These are phyloP conservation scores for Bryum argenteum DNA, from an alignment of 225 moss, liverwort and hornwort genomes.

Conservation along the genomic window DNA sequence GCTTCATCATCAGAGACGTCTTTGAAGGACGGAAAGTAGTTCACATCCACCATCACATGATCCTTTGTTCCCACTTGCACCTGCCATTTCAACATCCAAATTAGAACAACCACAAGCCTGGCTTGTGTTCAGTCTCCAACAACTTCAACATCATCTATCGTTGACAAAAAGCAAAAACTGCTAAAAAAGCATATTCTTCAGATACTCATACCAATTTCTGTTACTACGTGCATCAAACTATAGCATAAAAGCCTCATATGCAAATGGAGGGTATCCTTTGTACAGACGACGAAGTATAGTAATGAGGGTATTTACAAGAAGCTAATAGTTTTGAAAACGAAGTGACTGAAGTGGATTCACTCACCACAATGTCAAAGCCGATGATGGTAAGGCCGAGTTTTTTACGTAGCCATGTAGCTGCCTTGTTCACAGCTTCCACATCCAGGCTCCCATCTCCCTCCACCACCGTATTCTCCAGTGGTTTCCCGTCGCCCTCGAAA, in stretches of 20 bases:
- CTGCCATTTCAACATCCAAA: slow-evolving; percentile 19
- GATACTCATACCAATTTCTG: too few species aligned
- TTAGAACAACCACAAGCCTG: too few species aligned
- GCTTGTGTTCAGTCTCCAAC: not conserved
- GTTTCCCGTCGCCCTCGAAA: slow-evolving; percentile 45
- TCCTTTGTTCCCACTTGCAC: slow-evolving; percentile 75
- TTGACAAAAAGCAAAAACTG: too few species aligned
- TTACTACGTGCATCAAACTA: too few species aligned
- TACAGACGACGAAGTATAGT: too few species aligned
- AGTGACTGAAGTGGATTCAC: slow-evolving; percentile 17
- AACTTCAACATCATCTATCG: too few species aligned
- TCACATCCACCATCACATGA: slow-evolving; percentile 86
- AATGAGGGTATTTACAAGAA: too few species aligned
- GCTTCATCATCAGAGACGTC: slow-evolving; percentile 77
- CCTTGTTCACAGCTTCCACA: slow-evolving; percentile 62
- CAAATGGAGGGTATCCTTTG: too few species aligned
- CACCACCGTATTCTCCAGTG: slow-evolving; percentile 43
- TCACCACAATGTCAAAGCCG: slow-evolving; percentile 90
- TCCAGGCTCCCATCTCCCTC: slow-evolving; percentile 62
- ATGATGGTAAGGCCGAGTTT: slow-evolving; percentile 82
- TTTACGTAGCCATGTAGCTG: slow-evolving; percentile 64
- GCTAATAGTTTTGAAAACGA: not conserved
- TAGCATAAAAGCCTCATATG: too few species aligned
- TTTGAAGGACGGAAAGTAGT: slow-evolving; percentile 87
- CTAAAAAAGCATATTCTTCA: too few species aligned